Evolutionary conservation across 768 basidiomycete species (phyloP).

Genomic region (Kwoniella sp.): DNA sequence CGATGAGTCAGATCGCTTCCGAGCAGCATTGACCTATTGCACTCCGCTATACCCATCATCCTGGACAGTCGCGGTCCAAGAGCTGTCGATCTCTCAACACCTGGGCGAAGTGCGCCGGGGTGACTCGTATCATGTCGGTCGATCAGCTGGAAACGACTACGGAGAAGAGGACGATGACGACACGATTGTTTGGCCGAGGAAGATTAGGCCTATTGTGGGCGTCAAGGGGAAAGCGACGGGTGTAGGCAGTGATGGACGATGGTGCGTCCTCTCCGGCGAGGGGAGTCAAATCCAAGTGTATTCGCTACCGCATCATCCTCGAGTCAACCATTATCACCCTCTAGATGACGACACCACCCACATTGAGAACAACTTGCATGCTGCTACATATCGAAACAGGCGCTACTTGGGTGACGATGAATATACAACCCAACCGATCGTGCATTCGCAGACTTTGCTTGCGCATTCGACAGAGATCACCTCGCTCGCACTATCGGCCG

Average conservation of each 20-base stretch:
- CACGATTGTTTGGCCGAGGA: constrained; percentile 42
- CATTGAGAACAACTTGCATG: background rate
- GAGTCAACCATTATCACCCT: constrained; percentile 10
- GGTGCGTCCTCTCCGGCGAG: constrained; percentile 52
- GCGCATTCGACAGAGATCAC: constrained; percentile 51
- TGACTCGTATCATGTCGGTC: constrained; percentile 27
- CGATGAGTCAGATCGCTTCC: constrained; percentile 22
- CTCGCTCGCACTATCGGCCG: constrained; percentile 40
- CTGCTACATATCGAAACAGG: background rate
- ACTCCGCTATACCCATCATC: constrained; percentile 53
- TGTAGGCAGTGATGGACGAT: constrained; percentile 49
- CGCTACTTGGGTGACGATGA: background rate
- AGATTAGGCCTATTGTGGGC: constrained; percentile 42
- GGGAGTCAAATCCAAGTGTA: constrained; percentile 56
- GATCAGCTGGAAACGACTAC: constrained; percentile 14
- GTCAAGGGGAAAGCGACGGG: constrained; percentile 48
- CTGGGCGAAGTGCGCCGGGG: constrained; percentile 20
- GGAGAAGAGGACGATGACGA: constrained; percentile 15
- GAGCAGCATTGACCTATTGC: constrained; percentile 50
- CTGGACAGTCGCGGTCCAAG: constrained; percentile 55
- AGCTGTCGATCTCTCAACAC: constrained; percentile 30
- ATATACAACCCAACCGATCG: constrained; percentile 21
- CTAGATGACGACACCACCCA: background rate
- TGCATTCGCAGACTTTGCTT: constrained; percentile 50
- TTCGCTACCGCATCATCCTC: constrained; percentile 37